These are phyloP conservation scores for Tulasnella sp. DNA, from an alignment of 768 basidiomycete species.

Conservation along the genomic window DNA sequence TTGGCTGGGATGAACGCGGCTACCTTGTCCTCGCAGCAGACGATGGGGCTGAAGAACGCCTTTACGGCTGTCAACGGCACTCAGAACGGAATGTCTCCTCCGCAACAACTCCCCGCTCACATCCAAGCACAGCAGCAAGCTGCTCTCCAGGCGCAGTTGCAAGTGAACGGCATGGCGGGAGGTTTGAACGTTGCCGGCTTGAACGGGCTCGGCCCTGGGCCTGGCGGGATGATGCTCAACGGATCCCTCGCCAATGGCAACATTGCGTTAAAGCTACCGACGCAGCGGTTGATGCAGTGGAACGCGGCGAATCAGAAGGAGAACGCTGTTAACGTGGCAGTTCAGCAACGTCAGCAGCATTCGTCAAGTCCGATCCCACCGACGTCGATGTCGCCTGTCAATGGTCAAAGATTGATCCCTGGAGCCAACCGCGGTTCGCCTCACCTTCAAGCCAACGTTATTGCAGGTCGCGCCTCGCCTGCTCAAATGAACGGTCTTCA, in stretches of 20 bases:
- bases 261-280: conserved; percentile 3
- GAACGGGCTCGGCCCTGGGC: not conserved
- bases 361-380: not conserved
- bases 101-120: not conserved
- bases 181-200: not conserved
- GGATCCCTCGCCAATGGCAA: not conserved
- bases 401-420: not conserved
- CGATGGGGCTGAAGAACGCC: conserved; percentile 13
- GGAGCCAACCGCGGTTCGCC: conserved; percentile 2
- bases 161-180: conserved; percentile 4
- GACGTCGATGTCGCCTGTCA: not conserved
- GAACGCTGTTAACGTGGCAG: not conserved
- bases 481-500: not conserved
- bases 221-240: not conserved
- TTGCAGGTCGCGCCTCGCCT: not conserved
- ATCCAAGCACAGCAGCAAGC: not conserved
- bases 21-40: conserved; percentile 5
- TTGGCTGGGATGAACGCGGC: not conserved
- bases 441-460: not conserved
- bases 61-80: not conserved
- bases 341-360: not conserved
- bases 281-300: conserved; percentile 15
- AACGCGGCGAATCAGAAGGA: not conserved
- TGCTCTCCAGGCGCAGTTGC: not conserved
- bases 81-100: conserved; percentile 12